Evolutionary conservation across 2,329 filamentous ascomycete genomes (phyloP).

Genomic region (Fusarium cicatricum): DNA sequence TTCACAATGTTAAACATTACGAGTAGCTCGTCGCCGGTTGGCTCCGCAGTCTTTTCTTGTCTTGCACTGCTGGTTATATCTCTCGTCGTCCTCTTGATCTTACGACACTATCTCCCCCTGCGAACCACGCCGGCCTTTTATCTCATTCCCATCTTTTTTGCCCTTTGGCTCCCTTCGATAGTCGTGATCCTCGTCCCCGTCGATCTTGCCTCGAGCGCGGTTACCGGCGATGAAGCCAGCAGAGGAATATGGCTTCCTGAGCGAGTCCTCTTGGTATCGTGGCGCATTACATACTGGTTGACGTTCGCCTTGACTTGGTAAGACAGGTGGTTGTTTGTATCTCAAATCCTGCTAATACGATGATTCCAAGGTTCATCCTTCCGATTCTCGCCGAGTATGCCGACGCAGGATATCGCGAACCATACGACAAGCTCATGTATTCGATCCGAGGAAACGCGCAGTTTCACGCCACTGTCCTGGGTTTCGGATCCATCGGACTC

Average conservation of each 20-base stretch:
- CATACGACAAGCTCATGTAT: constrained; percentile 81
- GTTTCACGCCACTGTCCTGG: constrained; percentile 84
- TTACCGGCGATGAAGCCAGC: constrained; percentile 72
- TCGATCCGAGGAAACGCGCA: constrained; percentile 87
- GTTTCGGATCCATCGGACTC: constrained; percentile 73
- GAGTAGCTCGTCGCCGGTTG: constrained; percentile 69
- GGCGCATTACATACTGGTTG: constrained; percentile 97
- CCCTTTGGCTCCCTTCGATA: constrained; percentile 90
- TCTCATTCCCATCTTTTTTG: constrained; percentile 91
- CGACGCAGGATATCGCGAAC: constrained; percentile 91
- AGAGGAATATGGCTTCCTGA: constrained; percentile 89
- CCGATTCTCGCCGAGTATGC: constrained; percentile 94
- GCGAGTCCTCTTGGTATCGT: constrained; percentile 81
- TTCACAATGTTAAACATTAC: constrained; percentile 60
- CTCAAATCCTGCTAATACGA: constrained; percentile 21
- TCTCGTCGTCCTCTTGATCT: constrained; percentile 79
- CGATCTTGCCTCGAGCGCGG: constrained; percentile 87
- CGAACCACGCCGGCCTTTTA: constrained; percentile 91
- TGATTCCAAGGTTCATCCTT: constrained; percentile 76
- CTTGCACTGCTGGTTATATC: constrained; percentile 78
- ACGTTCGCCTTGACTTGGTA: constrained; percentile 96
- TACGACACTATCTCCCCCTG: constrained; percentile 89
- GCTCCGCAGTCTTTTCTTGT: constrained; percentile 81
- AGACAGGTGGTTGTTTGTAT: constrained; percentile 32
- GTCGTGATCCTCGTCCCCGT: constrained; percentile 94